A percentile compares a stretch with the other conserved stretches of the same genome.
Evolutionary conservation across 2,329 filamentous ascomycete species (phyloP).

Genomic region (Monilinia vaccinii-corymbosi): DNA sequence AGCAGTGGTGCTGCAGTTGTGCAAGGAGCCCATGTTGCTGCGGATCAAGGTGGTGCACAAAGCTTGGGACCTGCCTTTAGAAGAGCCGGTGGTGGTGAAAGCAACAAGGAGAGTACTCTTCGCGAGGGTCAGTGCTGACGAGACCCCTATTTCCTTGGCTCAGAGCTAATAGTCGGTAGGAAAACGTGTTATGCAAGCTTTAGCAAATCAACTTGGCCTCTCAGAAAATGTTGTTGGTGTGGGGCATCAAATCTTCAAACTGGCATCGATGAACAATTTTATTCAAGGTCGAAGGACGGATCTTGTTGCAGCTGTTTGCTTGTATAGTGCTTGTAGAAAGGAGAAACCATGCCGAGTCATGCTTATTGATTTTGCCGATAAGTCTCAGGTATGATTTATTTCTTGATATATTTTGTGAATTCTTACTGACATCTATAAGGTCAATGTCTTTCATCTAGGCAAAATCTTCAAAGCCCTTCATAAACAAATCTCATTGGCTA

Average conservation of each 20-base stretch:
- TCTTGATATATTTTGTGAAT: background rate
- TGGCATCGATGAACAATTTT: constrained; percentile 66
- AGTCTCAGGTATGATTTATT: constrained; percentile 42
- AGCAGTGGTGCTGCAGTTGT: constrained; percentile 79
- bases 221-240: constrained; percentile 54
- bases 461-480: constrained; percentile 80
- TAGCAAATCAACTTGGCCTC: constrained; percentile 50
- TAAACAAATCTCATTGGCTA: constrained; percentile 60
- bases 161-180: constrained; percentile 15
- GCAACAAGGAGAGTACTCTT: constrained; percentile 50
- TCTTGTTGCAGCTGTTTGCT: constrained; percentile 79
- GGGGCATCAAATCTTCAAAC: constrained; percentile 66
- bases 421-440: constrained; percentile 30
- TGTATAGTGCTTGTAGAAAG: constrained; percentile 81
- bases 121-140: constrained; percentile 34
- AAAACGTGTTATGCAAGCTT: constrained; percentile 49
- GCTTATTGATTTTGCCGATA: constrained; percentile 91
- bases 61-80: constrained; percentile 54
- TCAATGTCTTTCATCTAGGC: constrained; percentile 89
- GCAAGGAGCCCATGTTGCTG: constrained; percentile 79
- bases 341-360: constrained; percentile 75
- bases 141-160: background rate
- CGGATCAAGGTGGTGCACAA: constrained; percentile 57
- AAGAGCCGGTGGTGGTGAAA: constrained; percentile 48
- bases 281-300: constrained; percentile 78